Conservation (phyloP, 352 stramenopile species). For the Pythium volutum region DNA sequence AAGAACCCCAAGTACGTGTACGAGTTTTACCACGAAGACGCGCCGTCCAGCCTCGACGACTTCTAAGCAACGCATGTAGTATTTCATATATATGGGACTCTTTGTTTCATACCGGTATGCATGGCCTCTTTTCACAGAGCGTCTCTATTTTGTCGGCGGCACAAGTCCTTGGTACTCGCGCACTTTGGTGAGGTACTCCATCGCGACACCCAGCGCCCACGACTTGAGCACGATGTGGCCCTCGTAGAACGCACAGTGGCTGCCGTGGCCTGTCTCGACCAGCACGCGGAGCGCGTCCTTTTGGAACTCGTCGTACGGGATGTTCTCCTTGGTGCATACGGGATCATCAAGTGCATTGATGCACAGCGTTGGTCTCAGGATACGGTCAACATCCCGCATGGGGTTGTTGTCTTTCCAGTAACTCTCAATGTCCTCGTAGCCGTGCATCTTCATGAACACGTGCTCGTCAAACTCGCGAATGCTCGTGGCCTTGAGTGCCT, state of each 20-base stretch:
- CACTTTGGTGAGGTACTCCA: conserved; percentile 26
- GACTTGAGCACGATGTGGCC: conserved; percentile 57
- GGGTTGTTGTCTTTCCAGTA: conserved; percentile 80
- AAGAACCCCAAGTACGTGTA: conserved; percentile 32
- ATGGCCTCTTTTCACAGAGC: too few species aligned
- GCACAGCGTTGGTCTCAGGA: conserved; percentile 56
- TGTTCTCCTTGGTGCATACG: conserved; percentile 72
- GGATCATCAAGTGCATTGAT: conserved; percentile 79
- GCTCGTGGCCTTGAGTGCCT: conserved; percentile 44
- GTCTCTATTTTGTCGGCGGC: neutral
- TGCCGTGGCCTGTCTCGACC: conserved; percentile 53
- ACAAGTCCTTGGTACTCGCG: conserved; percentile 7
- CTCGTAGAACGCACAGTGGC: conserved; percentile 79
- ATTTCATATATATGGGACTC: neutral
- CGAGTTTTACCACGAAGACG: conserved; percentile 25
- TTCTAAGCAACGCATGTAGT: neutral
- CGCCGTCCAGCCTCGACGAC: conserved; percentile 15
- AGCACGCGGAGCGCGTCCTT: conserved; percentile 54
- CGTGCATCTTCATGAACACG: conserved; percentile 82
- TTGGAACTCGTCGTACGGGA: conserved; percentile 54
- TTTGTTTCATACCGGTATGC: too few species aligned
- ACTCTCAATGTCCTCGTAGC: conserved; percentile 53
- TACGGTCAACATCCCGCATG: conserved; percentile 57
- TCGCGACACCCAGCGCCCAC: conserved; percentile 53
- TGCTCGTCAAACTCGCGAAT: conserved; percentile 73